phyloP scores from a whole-genome alignment of 2,329 filamentous ascomycete species.

The Ascosphaera pollenicola region DNA sequence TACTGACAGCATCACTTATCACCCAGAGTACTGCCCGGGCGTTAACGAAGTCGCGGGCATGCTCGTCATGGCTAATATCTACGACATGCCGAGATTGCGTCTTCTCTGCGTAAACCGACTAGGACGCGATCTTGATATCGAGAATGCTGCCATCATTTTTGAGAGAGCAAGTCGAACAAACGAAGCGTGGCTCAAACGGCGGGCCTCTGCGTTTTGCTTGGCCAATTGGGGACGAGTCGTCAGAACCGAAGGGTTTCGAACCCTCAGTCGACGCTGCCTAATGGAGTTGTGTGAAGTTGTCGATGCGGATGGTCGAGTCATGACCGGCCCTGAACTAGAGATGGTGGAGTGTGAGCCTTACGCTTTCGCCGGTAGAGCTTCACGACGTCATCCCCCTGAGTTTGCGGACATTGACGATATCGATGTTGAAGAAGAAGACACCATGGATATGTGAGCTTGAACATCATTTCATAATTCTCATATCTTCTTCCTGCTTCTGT shows the following conservation, averaged over 20 bases:
- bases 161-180: constrained; percentile 75
- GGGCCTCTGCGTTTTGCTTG: constrained; percentile 73
- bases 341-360: constrained; percentile 31
- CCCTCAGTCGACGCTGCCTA: constrained; percentile 53
- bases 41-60: constrained; percentile 79
- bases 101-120: constrained; percentile 79
- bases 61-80: constrained; percentile 93
- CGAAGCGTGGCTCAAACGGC: constrained; percentile 81
- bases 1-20: constrained; percentile 62
- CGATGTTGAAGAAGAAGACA: constrained; percentile 25
- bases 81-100: constrained; percentile 85
- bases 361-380: constrained; percentile 16
- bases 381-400: constrained; percentile 11
- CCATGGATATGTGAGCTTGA: constrained; percentile 22
- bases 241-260: constrained; percentile 66
- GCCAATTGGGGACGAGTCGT: constrained; percentile 90
- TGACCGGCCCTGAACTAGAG: constrained; percentile 68
- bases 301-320: constrained; percentile 74
- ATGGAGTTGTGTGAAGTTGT: constrained; percentile 88
- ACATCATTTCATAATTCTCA: constrained; percentile 5
- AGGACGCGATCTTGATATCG: constrained; percentile 75
- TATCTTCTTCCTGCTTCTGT: constrained; percentile 5
- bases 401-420: constrained; percentile 17
- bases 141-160: constrained; percentile 91
- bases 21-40: constrained; percentile 35